These are phyloP conservation scores for Mucuna pruriens DNA, from an alignment of 306 rosid species.

Conservation along the genomic window DNA sequence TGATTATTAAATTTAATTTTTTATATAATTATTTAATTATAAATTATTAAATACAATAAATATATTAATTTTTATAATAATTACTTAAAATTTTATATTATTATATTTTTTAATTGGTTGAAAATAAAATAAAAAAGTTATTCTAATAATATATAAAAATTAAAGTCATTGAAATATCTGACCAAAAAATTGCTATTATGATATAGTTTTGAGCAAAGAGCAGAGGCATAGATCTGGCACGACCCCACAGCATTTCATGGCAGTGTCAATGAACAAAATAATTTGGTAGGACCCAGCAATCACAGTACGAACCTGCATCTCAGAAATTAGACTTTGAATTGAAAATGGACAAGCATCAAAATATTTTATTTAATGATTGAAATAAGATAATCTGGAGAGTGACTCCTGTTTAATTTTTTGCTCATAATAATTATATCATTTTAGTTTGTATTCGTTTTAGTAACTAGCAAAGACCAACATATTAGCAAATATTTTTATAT, in stretches of 20 bases:
- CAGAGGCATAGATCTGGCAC: background rate
- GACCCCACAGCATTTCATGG: background rate
- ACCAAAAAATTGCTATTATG: background rate
- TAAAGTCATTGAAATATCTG: background rate
- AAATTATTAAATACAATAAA: too few species aligned
- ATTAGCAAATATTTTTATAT: background rate
- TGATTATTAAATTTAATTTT: too few species aligned
- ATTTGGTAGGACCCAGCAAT: constrained; percentile 1
- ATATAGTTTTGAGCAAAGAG: background rate
- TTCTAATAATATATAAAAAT: background rate
- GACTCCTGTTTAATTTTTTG: background rate
- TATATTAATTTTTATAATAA: too few species aligned
- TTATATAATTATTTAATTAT: too few species aligned
- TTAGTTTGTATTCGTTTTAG: background rate
- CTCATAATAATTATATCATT: background rate
- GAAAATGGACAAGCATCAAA: background rate
- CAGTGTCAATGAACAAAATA: background rate
- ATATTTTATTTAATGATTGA: background rate
- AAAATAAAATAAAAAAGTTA: too few species aligned
- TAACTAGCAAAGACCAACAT: too few species aligned
- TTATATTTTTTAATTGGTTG: background rate
- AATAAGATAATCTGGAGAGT: background rate
- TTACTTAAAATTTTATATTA: too few species aligned
- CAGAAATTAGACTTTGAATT: background rate
- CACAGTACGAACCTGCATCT: background rate